Conservation (phyloP, 2,329 filamentous ascomycete genomes). For the Cercospora nicotianae region DNA sequence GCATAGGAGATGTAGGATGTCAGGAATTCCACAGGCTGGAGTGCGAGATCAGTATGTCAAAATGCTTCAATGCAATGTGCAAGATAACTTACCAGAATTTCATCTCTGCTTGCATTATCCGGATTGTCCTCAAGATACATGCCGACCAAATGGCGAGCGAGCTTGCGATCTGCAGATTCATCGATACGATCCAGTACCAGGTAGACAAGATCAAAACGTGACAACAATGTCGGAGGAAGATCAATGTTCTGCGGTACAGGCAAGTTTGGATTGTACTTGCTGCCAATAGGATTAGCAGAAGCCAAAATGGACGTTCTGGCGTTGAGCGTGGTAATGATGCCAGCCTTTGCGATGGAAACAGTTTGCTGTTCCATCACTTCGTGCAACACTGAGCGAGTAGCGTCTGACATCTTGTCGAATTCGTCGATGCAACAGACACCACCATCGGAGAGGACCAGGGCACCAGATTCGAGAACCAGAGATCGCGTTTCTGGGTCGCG, state of each 20-base stretch:
- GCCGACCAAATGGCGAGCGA: constrained; percentile 88
- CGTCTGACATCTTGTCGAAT: constrained; percentile 78
- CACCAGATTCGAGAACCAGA: constrained; percentile 72
- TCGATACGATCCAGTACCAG: constrained; percentile 92
- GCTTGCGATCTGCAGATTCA: constrained; percentile 80
- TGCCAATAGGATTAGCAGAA: constrained; percentile 96
- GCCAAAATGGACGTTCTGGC: constrained; percentile 93
- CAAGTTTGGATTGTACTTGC: constrained; percentile 93
- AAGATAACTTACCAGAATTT: constrained; percentile 69
- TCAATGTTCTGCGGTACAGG: constrained; percentile 98
- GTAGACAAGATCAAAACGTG: constrained; percentile 95
- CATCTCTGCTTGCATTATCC: constrained; percentile 73
- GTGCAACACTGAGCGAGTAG: constrained; percentile 71
- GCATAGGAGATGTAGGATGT: constrained; percentile 98
- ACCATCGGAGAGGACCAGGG: constrained; percentile 70
- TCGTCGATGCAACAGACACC: constrained; percentile 78
- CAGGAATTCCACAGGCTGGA: constrained; percentile 85
- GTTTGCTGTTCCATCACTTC: constrained; percentile 83
- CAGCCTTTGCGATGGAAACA: constrained; percentile 74
- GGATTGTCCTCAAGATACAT: constrained; percentile 97
- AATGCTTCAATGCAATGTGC: background rate
- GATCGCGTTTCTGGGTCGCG: constrained; percentile 72
- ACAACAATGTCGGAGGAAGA: constrained; percentile 88
- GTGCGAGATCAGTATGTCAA: constrained; percentile 16
- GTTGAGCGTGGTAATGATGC: constrained; percentile 85